Base-by-base conservation (phyloP, 2,329 filamentous ascomycete genomes). In the Elsinoe ampelina region DNA sequence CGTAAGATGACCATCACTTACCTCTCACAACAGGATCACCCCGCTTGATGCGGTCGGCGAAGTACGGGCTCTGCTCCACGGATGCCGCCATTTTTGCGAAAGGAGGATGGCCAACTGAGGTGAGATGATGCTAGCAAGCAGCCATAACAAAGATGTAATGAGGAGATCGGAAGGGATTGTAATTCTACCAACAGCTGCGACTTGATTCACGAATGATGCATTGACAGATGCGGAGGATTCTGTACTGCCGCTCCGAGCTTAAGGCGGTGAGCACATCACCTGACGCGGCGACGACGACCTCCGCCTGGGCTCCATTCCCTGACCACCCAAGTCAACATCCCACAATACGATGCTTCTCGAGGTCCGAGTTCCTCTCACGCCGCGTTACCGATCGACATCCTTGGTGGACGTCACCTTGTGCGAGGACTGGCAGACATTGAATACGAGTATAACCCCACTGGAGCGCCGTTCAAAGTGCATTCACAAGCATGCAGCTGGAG, bases 51-150 rank as follows among this genome's bases (percentile, higher is more conserved):
- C 58, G 36, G 1, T 51, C 57, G 4, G 54, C 13, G 22, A 59
- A 59, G 57, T 59, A 54, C 2, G 57, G 55, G 20, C 57, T 58
- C 36, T 61, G 58, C 22, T 61, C 59, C 38, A 55, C 54, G 36
- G 58, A 15, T 7, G 19, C 45, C 20, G 59, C 59, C 59, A 61
- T 61, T 52, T 19, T 54, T 17, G 39, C 12, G 1, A 11, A 3
- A 17, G 7, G n/a, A n/a, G 20, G 7, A 19, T 2, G 20, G 19
- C 13, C 13, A 35, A 19, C 19, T 26, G 41, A 30, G 2, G 2
- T 30, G 10, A 2, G 19, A 26, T 45, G 5, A 22, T 10, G 41
- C 41, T 45, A 45, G 41, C 19, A 22, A 5, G 20, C 3, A 13
- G 41, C 20, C 41, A 45, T 45, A 26, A 45, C 20, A 45, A 11